A percentile compares a stretch with the other conserved stretches of the same genome.
Conservation (phyloP, 371 early-diverging fungal genomes). For the Mucor mucedo region DNA sequence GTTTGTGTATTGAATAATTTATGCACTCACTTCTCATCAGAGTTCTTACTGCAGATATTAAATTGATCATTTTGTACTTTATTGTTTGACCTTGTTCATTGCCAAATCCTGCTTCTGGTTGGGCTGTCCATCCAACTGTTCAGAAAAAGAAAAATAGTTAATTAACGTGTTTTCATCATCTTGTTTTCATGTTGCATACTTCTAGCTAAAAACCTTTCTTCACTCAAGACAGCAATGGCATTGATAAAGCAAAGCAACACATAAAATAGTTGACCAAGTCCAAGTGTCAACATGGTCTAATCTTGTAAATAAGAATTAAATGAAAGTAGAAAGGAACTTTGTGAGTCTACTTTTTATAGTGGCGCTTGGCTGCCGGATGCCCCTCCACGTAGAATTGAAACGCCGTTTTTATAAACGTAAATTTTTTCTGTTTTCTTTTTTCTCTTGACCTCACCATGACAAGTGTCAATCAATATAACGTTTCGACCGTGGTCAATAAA, state of each 20-base stretch:
- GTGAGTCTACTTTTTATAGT: neutral
- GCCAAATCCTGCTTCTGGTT: constrained; percentile 72
- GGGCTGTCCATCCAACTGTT: constrained; percentile 70
- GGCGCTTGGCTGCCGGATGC: neutral
- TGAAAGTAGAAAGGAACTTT: neutral
- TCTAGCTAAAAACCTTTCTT: constrained; percentile 93
- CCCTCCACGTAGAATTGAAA: constrained; percentile 9
- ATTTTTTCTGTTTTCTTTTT: constrained; percentile 12
- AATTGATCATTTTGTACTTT: constrained; percentile 82
- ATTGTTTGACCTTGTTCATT: constrained; percentile 69
- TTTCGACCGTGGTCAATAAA: constrained; percentile 44
- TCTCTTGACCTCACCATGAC: constrained; percentile 12
- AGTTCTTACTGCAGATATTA: constrained; percentile 92
- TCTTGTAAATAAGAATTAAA: constrained; percentile 2
- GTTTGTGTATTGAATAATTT: neutral
- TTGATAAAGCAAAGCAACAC: constrained; percentile 85
- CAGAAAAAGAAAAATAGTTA: constrained; percentile 3
- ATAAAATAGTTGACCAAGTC: constrained; percentile 80
- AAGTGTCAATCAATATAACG: constrained; percentile 34
- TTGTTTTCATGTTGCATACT: constrained; percentile 58
- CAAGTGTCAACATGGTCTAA: constrained; percentile 53
- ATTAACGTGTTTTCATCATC: constrained; percentile 1
- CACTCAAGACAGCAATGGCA: constrained; percentile 90
- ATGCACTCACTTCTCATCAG: constrained; percentile 82
- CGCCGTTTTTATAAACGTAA: neutral